A percentile compares a stretch with the other conserved stretches of the same genome.
Evolutionary conservation across 371 early-diverging fungal genomes (phyloP).

Genomic region (Syncephalastrum sp.): DNA sequence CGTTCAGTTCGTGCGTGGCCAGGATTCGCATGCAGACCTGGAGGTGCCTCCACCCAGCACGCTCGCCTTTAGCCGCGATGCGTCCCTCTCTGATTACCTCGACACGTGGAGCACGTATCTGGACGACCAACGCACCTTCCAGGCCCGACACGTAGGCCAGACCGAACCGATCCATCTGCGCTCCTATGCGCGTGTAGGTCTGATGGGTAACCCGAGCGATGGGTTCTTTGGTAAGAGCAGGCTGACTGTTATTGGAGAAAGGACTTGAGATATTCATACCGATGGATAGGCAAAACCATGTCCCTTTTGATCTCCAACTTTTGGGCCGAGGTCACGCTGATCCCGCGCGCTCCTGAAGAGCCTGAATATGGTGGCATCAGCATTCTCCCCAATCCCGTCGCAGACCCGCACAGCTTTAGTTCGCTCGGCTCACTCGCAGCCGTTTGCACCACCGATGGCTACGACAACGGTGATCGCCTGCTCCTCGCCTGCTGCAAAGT

Average conservation of each 20-base stretch:
- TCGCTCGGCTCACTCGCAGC: conserved; percentile 33
- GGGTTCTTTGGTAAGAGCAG: conserved; percentile 58
- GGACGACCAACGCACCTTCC: neutral
- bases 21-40: too few relatives aligned
- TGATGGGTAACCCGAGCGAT: conserved; percentile 76
- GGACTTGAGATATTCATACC: neutral
- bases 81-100: conserved; percentile 6
- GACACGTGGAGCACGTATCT: neutral
- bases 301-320: conserved; percentile 66
- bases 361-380: conserved; percentile 33
- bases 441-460: conserved; percentile 53
- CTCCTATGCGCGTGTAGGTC: conserved; percentile 65
- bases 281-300: conserved; percentile 48
- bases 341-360: conserved; percentile 35
- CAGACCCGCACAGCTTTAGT: conserved; percentile 46
- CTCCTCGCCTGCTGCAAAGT: conserved; percentile 63
- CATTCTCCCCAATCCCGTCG: conserved; percentile 44
- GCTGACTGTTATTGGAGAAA: too few relatives aligned
- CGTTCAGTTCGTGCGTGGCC: too few relatives aligned
- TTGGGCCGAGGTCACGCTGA: conserved; percentile 58
- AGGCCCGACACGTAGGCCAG: conserved; percentile 5
- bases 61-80: conserved; percentile 1
- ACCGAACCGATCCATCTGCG: conserved; percentile 31
- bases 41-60: neutral
- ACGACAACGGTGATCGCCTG: conserved; percentile 58